Evolutionary conservation across 192 early-diverging fungal species (phyloP).

Genomic region (Pilaira anomala): DNA sequence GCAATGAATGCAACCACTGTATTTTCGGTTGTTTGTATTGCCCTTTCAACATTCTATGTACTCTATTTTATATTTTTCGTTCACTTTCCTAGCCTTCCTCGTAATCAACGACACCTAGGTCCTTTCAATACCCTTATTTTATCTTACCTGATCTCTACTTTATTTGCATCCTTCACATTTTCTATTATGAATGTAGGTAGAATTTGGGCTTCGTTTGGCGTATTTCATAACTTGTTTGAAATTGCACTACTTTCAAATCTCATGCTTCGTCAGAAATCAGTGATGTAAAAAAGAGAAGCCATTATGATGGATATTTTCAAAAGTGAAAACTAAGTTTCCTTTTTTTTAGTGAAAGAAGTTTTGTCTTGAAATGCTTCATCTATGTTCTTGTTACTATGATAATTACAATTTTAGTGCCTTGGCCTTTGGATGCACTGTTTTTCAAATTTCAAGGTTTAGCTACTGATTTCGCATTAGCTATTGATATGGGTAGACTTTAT

Average conservation of each 20-base stretch:
- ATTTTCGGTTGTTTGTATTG: neutral
- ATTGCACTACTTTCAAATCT: conserved; percentile 15
- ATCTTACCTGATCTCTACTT: conserved; percentile 12
- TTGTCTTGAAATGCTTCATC: neutral
- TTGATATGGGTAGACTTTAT: conserved; percentile 30
- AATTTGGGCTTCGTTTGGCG: conserved; percentile 22
- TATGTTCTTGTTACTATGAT: conserved; percentile 18
- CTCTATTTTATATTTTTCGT: conserved; percentile 3
- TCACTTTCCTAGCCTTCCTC: neutral
- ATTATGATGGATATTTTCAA: neutral
- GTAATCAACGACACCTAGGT: neutral
- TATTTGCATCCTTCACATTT: conserved; percentile 6
- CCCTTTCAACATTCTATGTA: neutral
- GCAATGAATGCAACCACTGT: neutral
- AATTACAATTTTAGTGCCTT: conserved; percentile 21
- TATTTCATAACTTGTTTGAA: conserved; percentile 32
- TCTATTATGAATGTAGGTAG: conserved; percentile 22
- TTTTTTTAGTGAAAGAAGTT: neutral
- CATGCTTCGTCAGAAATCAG: neutral
- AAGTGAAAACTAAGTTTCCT: neutral
- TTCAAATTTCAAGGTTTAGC: conserved; percentile 36
- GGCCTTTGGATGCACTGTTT: conserved; percentile 38
- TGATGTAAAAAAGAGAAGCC: neutral
- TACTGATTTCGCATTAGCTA: conserved; percentile 11
- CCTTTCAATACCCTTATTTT: neutral